Percentiles rank a stretch among this genome's conserved stretches.
Evolutionary conservation across 495 filamentous ascomycete genomes (phyloP).

Genomic region (Podospora pseudocomata): DNA sequence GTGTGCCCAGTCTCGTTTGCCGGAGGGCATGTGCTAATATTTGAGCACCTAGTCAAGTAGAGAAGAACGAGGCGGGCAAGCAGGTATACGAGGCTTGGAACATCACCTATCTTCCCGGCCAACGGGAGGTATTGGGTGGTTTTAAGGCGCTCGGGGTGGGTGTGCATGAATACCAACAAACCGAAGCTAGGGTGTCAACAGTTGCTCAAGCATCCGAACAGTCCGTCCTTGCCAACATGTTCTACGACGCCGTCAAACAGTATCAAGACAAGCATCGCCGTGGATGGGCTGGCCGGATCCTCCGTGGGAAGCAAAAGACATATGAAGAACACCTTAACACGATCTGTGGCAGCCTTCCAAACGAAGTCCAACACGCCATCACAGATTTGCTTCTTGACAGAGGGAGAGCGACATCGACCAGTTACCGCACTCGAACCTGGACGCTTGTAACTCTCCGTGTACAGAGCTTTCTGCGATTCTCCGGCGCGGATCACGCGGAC

Average conservation of each 20-base stretch:
- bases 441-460: constrained; percentile 23
- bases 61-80: constrained; percentile 4
- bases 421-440: constrained; percentile 23
- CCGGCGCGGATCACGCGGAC: constrained; percentile 14
- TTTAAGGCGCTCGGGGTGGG: constrained; percentile 12
- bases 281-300: constrained; percentile 17
- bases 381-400: constrained; percentile 18
- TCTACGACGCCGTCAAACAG: constrained; percentile 18
- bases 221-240: constrained; percentile 19
- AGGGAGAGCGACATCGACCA: constrained; percentile 17
- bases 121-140: neutral
- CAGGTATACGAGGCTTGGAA: constrained; percentile 19
- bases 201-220: constrained; percentile 15
- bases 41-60: constrained; percentile 1
- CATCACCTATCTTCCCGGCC: constrained; percentile 12
- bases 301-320: constrained; percentile 20
- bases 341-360: constrained; percentile 20
- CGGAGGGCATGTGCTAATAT: neutral
- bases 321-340: constrained; percentile 30
- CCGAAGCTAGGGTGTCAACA: neutral
- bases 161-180: constrained; percentile 1
- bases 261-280: constrained; percentile 22
- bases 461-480: constrained; percentile 19
- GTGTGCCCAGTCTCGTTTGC: neutral
- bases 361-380: constrained; percentile 11